A percentile compares a stretch with the other conserved stretches of the same genome.
These are phyloP conservation scores for Ehretia macrophylla DNA, from an alignment of 257 asterid species.

Conservation along the genomic window DNA sequence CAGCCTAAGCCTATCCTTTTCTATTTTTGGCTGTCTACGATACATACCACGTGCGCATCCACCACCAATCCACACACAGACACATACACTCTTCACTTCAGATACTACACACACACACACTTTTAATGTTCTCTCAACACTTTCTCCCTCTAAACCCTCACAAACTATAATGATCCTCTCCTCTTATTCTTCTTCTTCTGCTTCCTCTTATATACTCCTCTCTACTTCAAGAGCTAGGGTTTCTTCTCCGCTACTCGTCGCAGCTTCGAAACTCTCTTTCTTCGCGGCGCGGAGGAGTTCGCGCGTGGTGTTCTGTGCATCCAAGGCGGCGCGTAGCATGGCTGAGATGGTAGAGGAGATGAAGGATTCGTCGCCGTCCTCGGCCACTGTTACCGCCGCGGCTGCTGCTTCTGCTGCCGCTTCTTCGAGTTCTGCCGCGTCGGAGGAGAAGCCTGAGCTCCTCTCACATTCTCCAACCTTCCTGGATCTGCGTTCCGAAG, in stretches of 20 bases:
- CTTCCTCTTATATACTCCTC: constrained; percentile 11
- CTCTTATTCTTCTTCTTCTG: constrained; percentile 21
- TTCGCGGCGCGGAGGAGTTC: constrained; percentile 3
- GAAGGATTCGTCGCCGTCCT: constrained; percentile 20
- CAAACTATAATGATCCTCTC: constrained; percentile 5
- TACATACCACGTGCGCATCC: constrained; percentile 18
- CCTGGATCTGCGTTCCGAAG: constrained; percentile 55
- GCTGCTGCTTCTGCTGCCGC: constrained; percentile 30
- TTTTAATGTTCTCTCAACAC: not conserved
- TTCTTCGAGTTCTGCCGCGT: constrained; percentile 30
- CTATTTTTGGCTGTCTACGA: too few species aligned
- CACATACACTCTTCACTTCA: not conserved
- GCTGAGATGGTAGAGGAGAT: constrained; percentile 36
- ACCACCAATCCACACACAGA: not conserved
- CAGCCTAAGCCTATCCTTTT: too few species aligned
- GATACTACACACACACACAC: constrained; percentile 9
- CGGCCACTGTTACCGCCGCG: constrained; percentile 25
- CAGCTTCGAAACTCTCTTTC: constrained; percentile 18
- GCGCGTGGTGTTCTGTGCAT: constrained; percentile 28
- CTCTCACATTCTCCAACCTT: constrained; percentile 45
- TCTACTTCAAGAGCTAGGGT: constrained; percentile 24
- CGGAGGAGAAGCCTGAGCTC: constrained; percentile 16
- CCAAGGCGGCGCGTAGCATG: constrained; percentile 37
- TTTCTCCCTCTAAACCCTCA: constrained; percentile 3
- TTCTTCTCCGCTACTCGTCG: not conserved